Percentiles rank a stretch among this genome's conserved stretches.
Evolutionary conservation across 192 early-diverging fungal genomes (phyloP).

Genomic region (Linnemannia schmuckeri): DNA sequence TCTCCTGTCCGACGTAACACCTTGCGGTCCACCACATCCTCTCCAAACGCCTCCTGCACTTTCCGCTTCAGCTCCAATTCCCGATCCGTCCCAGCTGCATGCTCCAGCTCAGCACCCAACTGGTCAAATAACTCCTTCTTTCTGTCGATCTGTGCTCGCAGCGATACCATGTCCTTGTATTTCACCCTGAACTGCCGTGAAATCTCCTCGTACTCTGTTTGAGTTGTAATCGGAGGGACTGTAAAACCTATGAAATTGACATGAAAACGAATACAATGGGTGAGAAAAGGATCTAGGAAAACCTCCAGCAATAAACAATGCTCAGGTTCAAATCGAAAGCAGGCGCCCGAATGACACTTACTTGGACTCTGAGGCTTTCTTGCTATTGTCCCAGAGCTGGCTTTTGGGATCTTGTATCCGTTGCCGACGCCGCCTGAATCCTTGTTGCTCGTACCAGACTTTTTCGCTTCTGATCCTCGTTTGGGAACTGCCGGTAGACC

Average conservation of each 20-base stretch:
- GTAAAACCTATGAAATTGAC: conserved; percentile 18
- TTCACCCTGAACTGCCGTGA: conserved; percentile 41
- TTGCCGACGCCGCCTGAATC: conserved; percentile 35
- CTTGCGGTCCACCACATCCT: conserved; percentile 43
- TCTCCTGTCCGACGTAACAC: conserved; percentile 44
- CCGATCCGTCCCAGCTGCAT: conserved; percentile 33
- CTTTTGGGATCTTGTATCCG: conserved; percentile 53
- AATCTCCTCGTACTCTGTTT: conserved; percentile 39
- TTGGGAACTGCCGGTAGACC: conserved; percentile 15
- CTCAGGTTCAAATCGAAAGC: neutral
- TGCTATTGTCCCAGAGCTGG: conserved; percentile 27
- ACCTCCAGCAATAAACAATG: neutral
- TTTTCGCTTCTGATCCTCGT: conserved; percentile 33
- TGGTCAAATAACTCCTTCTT: conserved; percentile 42
- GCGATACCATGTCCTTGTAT: conserved; percentile 37
- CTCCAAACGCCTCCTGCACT: conserved; percentile 48
- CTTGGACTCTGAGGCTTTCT: conserved; percentile 47
- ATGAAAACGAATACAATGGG: neutral
- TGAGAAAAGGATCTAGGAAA: neutral
- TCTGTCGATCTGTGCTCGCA: conserved; percentile 30
- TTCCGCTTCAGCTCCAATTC: conserved; percentile 43
- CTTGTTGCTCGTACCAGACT: conserved; percentile 18
- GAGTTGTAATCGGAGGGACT: conserved; percentile 36
- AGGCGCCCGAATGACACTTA: neutral
- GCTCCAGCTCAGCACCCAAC: conserved; percentile 39